These are phyloP conservation scores for Uncinocarpus reesii DNA, from an alignment of 2,329 filamentous ascomycete species.

Conservation along the genomic window DNA sequence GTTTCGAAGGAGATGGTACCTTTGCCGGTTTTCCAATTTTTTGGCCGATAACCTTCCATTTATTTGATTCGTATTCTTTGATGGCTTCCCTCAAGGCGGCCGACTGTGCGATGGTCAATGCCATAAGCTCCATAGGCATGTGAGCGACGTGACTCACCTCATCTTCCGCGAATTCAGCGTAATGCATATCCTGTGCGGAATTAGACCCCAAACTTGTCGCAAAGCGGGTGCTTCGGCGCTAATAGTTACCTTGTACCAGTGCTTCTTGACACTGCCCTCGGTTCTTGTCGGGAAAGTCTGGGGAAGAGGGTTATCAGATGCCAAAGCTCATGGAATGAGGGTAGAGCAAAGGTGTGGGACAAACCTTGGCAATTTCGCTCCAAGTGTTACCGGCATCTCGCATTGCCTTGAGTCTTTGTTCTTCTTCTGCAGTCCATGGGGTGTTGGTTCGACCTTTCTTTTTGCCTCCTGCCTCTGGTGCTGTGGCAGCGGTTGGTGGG, in stretches of 20 bases:
- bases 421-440: conserved; percentile 91
- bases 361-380: conserved; percentile 95
- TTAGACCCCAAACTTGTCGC: background rate
- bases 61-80: conserved; percentile 97
- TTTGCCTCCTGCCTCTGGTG: conserved; percentile 43
- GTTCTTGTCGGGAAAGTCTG: conserved; percentile 87
- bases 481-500: conserved; percentile 29
- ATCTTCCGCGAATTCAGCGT: conserved; percentile 94
- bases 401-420: conserved; percentile 86
- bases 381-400: conserved; percentile 85
- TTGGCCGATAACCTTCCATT: conserved; percentile 94
- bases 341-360: conserved; percentile 17
- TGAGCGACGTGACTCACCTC: conserved; percentile 50
- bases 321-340: conserved; percentile 13
- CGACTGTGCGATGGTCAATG: conserved; percentile 24
- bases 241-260: conserved; percentile 87
- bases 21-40: conserved; percentile 98
- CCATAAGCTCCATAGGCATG: conserved; percentile 16
- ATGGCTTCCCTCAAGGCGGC: conserved; percentile 70
- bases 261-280: conserved; percentile 97
- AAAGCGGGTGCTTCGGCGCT: background rate
- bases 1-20: conserved; percentile 39
- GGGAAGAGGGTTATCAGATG: conserved; percentile 13
- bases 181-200: conserved; percentile 78
- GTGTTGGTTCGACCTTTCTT: conserved; percentile 99